These are phyloP conservation scores for Epithele typhae DNA, from an alignment of 768 basidiomycete genomes.

Conservation along the genomic window DNA sequence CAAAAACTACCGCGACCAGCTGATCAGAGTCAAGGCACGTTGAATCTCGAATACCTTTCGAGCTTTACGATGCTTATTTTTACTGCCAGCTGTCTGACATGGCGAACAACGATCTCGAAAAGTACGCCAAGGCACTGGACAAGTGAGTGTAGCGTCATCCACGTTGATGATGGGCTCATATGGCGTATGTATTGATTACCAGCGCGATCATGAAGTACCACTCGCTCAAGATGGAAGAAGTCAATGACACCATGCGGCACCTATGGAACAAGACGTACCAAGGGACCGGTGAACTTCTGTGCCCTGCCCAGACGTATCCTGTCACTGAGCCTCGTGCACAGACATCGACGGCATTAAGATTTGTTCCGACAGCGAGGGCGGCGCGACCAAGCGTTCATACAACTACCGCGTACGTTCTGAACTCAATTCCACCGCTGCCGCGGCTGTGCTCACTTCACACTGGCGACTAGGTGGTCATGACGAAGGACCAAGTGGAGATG, in stretches of 20 bases:
- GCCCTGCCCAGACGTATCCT: background rate
- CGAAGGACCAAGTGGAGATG: slow-evolving; percentile 98
- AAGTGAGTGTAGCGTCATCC: slow-evolving; percentile 51
- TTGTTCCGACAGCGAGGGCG: slow-evolving; percentile 88
- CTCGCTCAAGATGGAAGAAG: slow-evolving; percentile 96
- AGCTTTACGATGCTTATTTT: no score
- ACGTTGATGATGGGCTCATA: background rate
- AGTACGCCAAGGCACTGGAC: slow-evolving; percentile 95
- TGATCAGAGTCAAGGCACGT: slow-evolving; percentile 89
- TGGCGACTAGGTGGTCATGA: slow-evolving; percentile 87
- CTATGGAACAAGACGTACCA: slow-evolving; percentile 99
- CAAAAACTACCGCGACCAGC: slow-evolving; percentile 82
- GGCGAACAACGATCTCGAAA: slow-evolving; percentile 96
- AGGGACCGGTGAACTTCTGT: slow-evolving; percentile 75
- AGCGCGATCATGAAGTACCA: slow-evolving; percentile 99
- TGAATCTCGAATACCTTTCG: no score
- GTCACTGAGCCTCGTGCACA: slow-evolving; percentile 26
- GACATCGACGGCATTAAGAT: slow-evolving; percentile 99
- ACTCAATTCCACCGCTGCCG: background rate
- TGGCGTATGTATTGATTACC: slow-evolving; percentile 14
- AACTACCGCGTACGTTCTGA: slow-evolving; percentile 78
- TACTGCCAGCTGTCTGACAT: slow-evolving; percentile 84
- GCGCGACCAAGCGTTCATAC: slow-evolving; percentile 87
- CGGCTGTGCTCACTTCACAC: slow-evolving; percentile 4
- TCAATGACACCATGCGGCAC: slow-evolving; percentile 96